Base-by-base conservation (phyloP, 2,329 filamentous ascomycete species). In the Monilinia fructicola region DNA sequence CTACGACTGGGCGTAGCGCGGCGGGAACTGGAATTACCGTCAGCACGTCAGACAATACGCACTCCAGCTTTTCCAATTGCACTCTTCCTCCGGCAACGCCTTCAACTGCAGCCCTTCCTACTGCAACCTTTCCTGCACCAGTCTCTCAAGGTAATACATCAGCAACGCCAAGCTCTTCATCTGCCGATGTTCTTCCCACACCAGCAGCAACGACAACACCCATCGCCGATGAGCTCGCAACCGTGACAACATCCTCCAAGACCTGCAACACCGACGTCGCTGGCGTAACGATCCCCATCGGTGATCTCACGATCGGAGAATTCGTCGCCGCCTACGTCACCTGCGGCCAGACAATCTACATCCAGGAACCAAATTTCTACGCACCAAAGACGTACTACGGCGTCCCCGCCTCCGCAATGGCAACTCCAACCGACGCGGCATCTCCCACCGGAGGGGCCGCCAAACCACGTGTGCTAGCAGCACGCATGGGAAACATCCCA, bases 331-430 rank as follows among this genome's bases (percentile, higher is more conserved):
- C 31, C 6, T 6, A n/a, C 14, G 31, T 55, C 14, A 38, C 26
- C 21, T 55, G 53, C 16, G 31, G 53, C n/a, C 3, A n/a, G 11
- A 38, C 11, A 4, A 14, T 55, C 23, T 55, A 55, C 10, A 38
- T 55, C 38, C 53, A 38, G 14, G 53, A 55, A 23, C 31, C 53
- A 16, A 55, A 55, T 9, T 55, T 55, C 31, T 55, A 55, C 21
- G 3, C 21, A 23, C 4, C 53, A 5, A 55, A 55, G 53, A 50
- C 44, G 12, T 38, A n/a, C 14, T 50, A 61, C 6, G 31, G 58
- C 6, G 40, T 61, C 0, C 14, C 44, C 26, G 10, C 44, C 6
- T 61, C 58, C 7, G 10, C 28, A n/a, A 50, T 14, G 6, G 14
- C 18, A 40, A 50, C 56, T 48, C 35, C 56, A 18, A 4, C 56